Base-by-base conservation (phyloP, 176 grass and related monocot genomes). In the Melocanna baccifera region DNA sequence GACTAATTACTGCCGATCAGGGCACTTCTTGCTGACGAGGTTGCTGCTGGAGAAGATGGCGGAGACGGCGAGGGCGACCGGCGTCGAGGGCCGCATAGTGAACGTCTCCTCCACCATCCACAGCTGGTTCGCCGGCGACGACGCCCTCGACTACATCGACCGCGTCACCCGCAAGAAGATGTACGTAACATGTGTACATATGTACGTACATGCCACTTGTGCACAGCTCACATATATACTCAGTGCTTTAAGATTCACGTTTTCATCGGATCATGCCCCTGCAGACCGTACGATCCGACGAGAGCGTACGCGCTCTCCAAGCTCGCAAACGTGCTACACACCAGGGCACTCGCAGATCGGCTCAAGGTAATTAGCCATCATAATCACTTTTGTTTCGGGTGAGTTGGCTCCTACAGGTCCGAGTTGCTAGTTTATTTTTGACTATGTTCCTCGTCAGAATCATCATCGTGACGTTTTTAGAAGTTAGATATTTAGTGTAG, bases 261-360 rank as follows among this genome's bases (percentile, higher is more conserved):
- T 59, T 9, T 46, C 30, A 4, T 40, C 2, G 25, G 40, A 43
- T 30, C 80, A 11, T 64, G 47, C 30, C 25, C 45, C 64, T 23
- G 37, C 81, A 99, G 96, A 29, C 91, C 89, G 72, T 96, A 99
- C 48, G 91, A 96, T 89, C 89, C 93, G 46, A 99, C 96, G 18
- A 78, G 50, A 75, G 96, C 91, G 13, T 99, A 99, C 92, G 88
- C 93, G 25, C 90, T 99, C 2, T 99, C 96, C 70, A 99, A 99
- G 85, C 96, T 99, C 26, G 93, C 91, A 28, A 99, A 99, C 87
- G 91, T 99, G 3, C 96, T 94, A 51, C 96, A 96, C 89, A 94
- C 96, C 48, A 91, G 55, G 39, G 88, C 89, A 48, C 91, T 99
- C 62, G 88, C 91, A 0, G 77, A 87, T 7, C 84, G 53, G 4